Evolutionary conservation across 768 basidiomycete genomes (phyloP), one percentile per base, ranked within the genome.

Genomic region (Lyophyllum shimeji): DNA sequence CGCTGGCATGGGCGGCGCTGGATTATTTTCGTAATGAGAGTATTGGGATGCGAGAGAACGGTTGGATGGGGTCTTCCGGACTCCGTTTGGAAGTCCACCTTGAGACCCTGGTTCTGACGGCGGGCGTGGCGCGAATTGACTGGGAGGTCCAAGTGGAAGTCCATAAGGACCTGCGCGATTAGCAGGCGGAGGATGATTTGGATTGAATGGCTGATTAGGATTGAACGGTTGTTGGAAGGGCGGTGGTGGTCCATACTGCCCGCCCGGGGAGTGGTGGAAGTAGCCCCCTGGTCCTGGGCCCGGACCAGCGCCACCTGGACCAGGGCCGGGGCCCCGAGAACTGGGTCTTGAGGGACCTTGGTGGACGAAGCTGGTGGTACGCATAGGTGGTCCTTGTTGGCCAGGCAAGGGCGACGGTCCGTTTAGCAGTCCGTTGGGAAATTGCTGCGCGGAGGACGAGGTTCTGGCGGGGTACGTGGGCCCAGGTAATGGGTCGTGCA

Each of bases 61-160:
- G 21, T 81, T 71, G 12, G 89, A 89, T 20, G 77, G 69, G 9
- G 81, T 80, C 66, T 86, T 87, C 45, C 71, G 73, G n/a, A 78
- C 58, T 27, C 59, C 68, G 31, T 65, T 60, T 50, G 71, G 72
- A 17, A 77, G 58, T 24, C 61, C 68, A 33, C 64, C 62, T 20
- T 67, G 70, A 53, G 71, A 69, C 12, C 67, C 60, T 11, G 79
- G 77, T 56, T 83, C 83, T n/a, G 77, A 79, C 6, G 80, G 78
- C 4, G 80, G 79, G 23, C 79, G 73, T 18, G 54, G 59, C 18
- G 60, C 64, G 31, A 60, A 65, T 47, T 62, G 54, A 13, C 63
- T 63, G 33, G 68, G 67, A 39, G 68, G 67, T 20, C 58, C 60
- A 9, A 56, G 58, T 18, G 51, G 57, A 15, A 21, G 27, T 46